phyloP scores from a whole-genome alignment of 768 basidiomycete genomes.

The Pleurotus giganteus region DNA sequence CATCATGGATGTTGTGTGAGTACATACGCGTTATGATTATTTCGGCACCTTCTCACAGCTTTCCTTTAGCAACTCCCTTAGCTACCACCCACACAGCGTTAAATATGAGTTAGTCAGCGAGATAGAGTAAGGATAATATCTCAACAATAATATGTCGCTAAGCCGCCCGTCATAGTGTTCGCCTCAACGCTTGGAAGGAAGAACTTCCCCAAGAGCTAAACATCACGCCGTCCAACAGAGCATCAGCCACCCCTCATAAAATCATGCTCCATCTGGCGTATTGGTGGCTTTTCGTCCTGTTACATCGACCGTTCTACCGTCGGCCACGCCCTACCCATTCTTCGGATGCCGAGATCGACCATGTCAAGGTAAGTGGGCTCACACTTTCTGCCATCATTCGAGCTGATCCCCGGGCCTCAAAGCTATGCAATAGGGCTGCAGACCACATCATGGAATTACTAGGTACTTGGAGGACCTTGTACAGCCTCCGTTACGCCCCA shows the following conservation, averaged over 20 bases:
- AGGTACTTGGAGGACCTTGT: slow-evolving; percentile 47
- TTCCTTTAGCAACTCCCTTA: slow-evolving; percentile 39
- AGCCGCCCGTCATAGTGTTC: slow-evolving; percentile 27
- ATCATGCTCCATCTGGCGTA: slow-evolving; percentile 56
- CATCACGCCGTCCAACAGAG: slow-evolving; percentile 44
- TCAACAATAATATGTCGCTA: neutral
- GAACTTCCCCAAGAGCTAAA: slow-evolving; percentile 44
- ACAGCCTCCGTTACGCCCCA: slow-evolving; percentile 55
- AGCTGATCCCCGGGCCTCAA: slow-evolving; percentile 9
- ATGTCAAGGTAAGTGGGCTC: slow-evolving; percentile 44
- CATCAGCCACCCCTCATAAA: slow-evolving; percentile 49
- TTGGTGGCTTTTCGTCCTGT: slow-evolving; percentile 59
- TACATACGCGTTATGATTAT: slow-evolving; percentile 5
- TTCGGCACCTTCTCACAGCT: neutral
- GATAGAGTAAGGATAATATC: slow-evolving; percentile 40
- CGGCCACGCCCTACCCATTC: slow-evolving; percentile 35
- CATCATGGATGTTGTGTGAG: slow-evolving; percentile 58
- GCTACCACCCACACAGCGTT: slow-evolving; percentile 36
- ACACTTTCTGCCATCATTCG: slow-evolving; percentile 18
- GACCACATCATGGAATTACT: slow-evolving; percentile 56
- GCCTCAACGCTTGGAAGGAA: slow-evolving; percentile 49
- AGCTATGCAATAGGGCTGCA: slow-evolving; percentile 54
- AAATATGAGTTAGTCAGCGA: slow-evolving; percentile 48
- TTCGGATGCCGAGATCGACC: slow-evolving; percentile 40
- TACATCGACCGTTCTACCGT: slow-evolving; percentile 56